phyloP scores from a whole-genome alignment of 495 filamentous ascomycete genomes.

The Penicillium tannophilum region DNA sequence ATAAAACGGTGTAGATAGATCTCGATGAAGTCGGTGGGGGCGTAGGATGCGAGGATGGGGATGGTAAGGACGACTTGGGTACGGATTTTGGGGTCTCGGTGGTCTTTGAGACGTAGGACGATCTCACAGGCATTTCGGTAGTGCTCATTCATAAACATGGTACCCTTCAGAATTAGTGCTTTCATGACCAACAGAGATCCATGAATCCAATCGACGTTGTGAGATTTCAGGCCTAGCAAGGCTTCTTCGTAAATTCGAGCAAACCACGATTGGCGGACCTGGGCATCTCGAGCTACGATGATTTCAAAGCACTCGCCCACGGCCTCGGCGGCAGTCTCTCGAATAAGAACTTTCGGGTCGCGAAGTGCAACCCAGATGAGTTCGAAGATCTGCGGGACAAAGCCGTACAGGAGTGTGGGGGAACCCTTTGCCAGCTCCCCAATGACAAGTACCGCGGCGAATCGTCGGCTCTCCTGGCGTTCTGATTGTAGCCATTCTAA shows the following conservation, averaged over 20 bases:
- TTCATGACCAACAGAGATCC: conserved; percentile 88
- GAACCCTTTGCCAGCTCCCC: conserved; percentile 88
- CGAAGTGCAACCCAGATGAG: conserved; percentile 93
- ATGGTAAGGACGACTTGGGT: conserved; percentile 87
- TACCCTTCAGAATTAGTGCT: conserved; percentile 87
- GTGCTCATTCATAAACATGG: conserved; percentile 97
- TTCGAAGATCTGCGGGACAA: conserved; percentile 86
- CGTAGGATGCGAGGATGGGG: conserved; percentile 89
- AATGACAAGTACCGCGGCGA: conserved; percentile 87
- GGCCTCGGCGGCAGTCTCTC: conserved; percentile 86
- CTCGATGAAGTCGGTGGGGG: conserved; percentile 79
- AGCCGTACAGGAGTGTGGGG: conserved; percentile 89
- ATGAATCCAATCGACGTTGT: conserved; percentile 82
- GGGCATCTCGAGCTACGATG: conserved; percentile 84
- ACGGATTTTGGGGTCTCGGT: conserved; percentile 82
- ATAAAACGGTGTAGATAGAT: conserved; percentile 93
- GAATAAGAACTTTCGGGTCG: conserved; percentile 85
- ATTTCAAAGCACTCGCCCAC: conserved; percentile 93
- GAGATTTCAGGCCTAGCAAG: conserved; percentile 71
- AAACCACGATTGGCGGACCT: conserved; percentile 83
- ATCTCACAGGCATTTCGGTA: conserved; percentile 89
- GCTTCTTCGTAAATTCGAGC: conserved; percentile 83
- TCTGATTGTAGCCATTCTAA: conserved; percentile 97
- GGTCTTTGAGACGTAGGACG: conserved; percentile 85
- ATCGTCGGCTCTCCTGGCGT: conserved; percentile 85